Evolutionary conservation across 2,329 filamentous ascomycete species (phyloP), one percentile per base, ranked within the genome.

Genomic region (Neofusicoccum parvum): DNA sequence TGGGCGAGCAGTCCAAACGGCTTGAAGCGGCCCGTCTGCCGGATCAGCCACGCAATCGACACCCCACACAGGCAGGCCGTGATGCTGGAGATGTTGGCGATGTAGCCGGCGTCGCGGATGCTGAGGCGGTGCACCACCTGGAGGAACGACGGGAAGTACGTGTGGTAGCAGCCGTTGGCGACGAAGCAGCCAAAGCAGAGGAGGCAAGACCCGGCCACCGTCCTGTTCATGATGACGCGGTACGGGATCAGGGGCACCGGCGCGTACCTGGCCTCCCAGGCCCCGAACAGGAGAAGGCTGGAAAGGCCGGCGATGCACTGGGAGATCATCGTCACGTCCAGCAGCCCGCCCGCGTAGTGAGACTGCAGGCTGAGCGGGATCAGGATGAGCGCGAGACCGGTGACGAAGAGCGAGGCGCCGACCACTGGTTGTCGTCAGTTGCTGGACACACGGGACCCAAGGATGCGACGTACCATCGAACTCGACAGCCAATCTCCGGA

Each of bases 311-410:
- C 63, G 11, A 80, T 72, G n/a, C 80, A 72, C 72, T 80, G 78
- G 67, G 74, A 72, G 67, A 81, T 79, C 69, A 82, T 79, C 68
- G 75, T 74, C 3, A 69, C 67, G 2, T 75, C 74, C 5, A 70
- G 70, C 78, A 78, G 81, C 23, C 70, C 70, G 1, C 72, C 34
- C 67, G 73, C 37, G 9, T 58, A 23, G 53, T 36, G 39, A 17
- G 53, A 58, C 9, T 27, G 53, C 1, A 39, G 23, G 36, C 72
- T 88, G 74, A 93, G 87, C 0, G 90, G 88, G 10, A 93, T 83
- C 20, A 92, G 79, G 72, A 92, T 87, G 11, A 91, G 77, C 0
- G 85, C 81, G 69, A 90, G 84, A 1, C 88, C 89, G 1, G 78
- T 80, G 9, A 85, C 82, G 66, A 90, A 81, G 3, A 91, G 78